A percentile compares a stretch with the other conserved stretches of the same genome.
Evolutionary conservation across 2,329 filamentous ascomycete genomes (phyloP).

Genomic region (Trematosphaeria pertusa): DNA sequence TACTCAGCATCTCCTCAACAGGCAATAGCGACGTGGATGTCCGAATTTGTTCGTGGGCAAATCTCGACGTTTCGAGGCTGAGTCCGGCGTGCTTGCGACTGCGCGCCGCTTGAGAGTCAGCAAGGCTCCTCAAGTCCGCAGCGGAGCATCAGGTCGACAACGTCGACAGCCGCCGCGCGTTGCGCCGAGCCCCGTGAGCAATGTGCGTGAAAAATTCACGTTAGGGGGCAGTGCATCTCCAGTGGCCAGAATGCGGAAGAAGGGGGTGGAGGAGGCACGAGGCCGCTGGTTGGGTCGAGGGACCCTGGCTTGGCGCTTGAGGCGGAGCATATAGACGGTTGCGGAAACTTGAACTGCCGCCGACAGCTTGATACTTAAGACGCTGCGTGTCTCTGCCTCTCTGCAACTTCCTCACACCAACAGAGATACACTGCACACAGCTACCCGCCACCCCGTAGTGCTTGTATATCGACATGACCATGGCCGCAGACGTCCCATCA

Average conservation of each 20-base stretch:
- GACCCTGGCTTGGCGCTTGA: slow-evolving; percentile 19
- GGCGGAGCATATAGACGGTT: slow-evolving; percentile 18
- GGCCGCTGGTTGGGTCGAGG: slow-evolving; percentile 17
- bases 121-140: slow-evolving; percentile 5
- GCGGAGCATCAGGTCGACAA: slow-evolving; percentile 6
- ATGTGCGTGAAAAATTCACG: slow-evolving; percentile 10
- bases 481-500: slow-evolving; percentile 39
- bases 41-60: too few species aligned
- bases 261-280: slow-evolving; percentile 17
- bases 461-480: slow-evolving; percentile 14
- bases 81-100: slow-evolving; percentile 26
- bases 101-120: slow-evolving; percentile 17
- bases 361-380: slow-evolving; percentile 38
- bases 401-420: slow-evolving; percentile 20
- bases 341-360: slow-evolving; percentile 15
- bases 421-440: slow-evolving; percentile 2
- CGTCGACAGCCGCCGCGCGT: slow-evolving; percentile 20
- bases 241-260: slow-evolving; percentile 25
- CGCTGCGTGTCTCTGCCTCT: slow-evolving; percentile 16
- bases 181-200: slow-evolving; percentile 28
- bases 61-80: slow-evolving; percentile 36
- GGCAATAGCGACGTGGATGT: too few species aligned
- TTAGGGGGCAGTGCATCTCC: slow-evolving; percentile 38
- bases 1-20: too few species aligned
- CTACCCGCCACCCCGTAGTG: slow-evolving; percentile 2